phyloP scores from a whole-genome alignment of 2,329 filamentous ascomycete genomes.

The Neophaeococcomyces aloes region DNA sequence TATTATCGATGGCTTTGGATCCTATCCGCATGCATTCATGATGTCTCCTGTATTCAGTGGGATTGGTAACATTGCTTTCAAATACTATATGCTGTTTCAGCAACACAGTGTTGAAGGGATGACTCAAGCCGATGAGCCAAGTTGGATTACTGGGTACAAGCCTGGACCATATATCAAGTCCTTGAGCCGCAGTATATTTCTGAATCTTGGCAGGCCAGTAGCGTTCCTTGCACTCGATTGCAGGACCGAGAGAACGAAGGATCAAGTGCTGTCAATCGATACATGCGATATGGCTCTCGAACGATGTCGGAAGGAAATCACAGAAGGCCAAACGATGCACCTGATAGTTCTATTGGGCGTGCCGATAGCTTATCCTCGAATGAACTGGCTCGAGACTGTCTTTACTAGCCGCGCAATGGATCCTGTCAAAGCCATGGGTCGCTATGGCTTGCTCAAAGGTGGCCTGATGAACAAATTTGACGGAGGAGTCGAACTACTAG shows the following conservation, averaged over 20 bases:
- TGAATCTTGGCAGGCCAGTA: conserved; percentile 68
- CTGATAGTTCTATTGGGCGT: conserved; percentile 61
- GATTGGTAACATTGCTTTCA: conserved; percentile 83
- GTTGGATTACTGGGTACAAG: conserved; percentile 70
- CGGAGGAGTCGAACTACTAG: conserved; percentile 79
- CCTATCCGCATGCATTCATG: conserved; percentile 89
- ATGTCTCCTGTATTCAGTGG: conserved; percentile 79
- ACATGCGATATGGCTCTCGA: conserved; percentile 84
- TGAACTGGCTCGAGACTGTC: conserved; percentile 56
- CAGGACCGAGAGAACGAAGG: conserved; percentile 75
- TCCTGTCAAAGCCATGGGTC: conserved; percentile 78
- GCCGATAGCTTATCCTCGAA: conserved; percentile 67
- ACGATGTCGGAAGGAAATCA: conserved; percentile 69
- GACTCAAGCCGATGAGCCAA: conserved; percentile 72
- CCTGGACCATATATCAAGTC: conserved; percentile 88
- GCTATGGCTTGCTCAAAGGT: conserved; percentile 63
- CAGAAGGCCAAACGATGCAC: conserved; percentile 77
- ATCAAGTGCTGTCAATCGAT: conserved; percentile 67
- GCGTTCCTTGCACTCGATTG: conserved; percentile 82
- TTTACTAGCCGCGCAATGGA: conserved; percentile 78
- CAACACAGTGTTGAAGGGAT: conserved; percentile 81
- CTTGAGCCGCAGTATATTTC: conserved; percentile 71
- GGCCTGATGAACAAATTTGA: conserved; percentile 79
- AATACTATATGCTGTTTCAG: conserved; percentile 98
- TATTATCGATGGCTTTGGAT: conserved; percentile 83